Evolutionary conservation across 805 yeast genomes (phyloP).

Genomic region (Ogataea minuta): DNA sequence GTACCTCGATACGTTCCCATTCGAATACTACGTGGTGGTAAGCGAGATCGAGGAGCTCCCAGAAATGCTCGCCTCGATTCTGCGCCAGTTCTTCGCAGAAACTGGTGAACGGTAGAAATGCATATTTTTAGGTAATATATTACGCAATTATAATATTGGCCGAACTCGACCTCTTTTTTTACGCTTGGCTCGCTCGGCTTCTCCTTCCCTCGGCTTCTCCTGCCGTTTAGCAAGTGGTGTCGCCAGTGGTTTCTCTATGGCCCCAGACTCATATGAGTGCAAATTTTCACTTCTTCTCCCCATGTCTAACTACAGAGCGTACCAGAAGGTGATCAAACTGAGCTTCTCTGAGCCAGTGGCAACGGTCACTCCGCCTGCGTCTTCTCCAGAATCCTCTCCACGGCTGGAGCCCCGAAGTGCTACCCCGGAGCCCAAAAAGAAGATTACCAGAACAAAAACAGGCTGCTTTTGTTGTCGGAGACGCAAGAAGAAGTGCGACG

Average conservation of each 20-base stretch:
- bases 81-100: conserved; percentile 90
- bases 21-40: conserved; percentile 94
- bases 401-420: conserved; percentile 11
- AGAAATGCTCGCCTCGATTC: conserved; percentile 80
- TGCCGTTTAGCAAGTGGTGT: too few species aligned
- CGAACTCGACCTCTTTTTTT: conserved; percentile 1
- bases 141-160: neutral
- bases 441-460: conserved; percentile 37
- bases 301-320: conserved; percentile 34
- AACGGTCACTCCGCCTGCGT: conserved; percentile 22
- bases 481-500: conserved; percentile 40
- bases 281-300: conserved; percentile 6
- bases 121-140: neutral
- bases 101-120: conserved; percentile 7
- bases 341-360: conserved; percentile 7
- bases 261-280: conserved; percentile 1
- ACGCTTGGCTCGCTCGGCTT: conserved; percentile 8
- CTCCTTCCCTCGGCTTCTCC: conserved; percentile 6
- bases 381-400: conserved; percentile 25
- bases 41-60: conserved; percentile 87
- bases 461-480: conserved; percentile 40
- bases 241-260: too few species aligned
- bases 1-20: conserved; percentile 92
- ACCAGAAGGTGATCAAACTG: conserved; percentile 32
- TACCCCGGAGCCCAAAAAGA: conserved; percentile 18